Conservation (phyloP, 352 stramenopile genomes). For the Phytophthora pini region DNA sequence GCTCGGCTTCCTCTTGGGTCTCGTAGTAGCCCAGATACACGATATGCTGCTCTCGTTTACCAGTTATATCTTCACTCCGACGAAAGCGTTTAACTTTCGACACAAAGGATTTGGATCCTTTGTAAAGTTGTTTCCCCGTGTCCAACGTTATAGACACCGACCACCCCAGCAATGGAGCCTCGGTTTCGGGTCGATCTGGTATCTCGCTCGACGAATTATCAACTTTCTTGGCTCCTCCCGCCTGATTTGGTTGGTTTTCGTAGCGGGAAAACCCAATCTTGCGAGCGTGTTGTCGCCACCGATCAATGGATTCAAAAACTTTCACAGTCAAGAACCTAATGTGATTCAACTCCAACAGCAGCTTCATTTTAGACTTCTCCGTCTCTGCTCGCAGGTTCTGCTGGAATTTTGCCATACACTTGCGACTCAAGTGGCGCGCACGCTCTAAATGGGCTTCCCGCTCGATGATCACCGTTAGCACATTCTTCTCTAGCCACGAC, state of each 20-base stretch:
- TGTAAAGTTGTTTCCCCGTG: slow-evolving; percentile 71
- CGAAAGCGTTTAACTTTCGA: slow-evolving; percentile 81
- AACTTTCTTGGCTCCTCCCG: slow-evolving; percentile 5
- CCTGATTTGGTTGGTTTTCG: slow-evolving; percentile 21
- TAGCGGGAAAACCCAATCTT: slow-evolving; percentile 57
- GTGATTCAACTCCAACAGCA: slow-evolving; percentile 58
- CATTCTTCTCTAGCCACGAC: slow-evolving; percentile 69
- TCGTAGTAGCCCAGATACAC: slow-evolving; percentile 78
- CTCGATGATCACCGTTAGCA: slow-evolving; percentile 60
- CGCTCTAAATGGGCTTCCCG: slow-evolving; percentile 64
- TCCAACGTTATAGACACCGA: slow-evolving; percentile 73
- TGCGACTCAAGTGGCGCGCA: slow-evolving; percentile 38
- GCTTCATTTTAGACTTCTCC: slow-evolving; percentile 33
- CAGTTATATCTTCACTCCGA: slow-evolving; percentile 57
- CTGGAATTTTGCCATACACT: slow-evolving; percentile 76
- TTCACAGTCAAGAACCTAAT: slow-evolving; percentile 74
- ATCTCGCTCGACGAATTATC: not conserved
- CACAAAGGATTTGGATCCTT: slow-evolving; percentile 71
- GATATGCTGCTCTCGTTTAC: slow-evolving; percentile 63
- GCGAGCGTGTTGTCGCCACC: slow-evolving; percentile 61
- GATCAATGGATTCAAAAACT: slow-evolving; percentile 71
- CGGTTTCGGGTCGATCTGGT: slow-evolving; percentile 9
- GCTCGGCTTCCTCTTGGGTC: slow-evolving; percentile 71
- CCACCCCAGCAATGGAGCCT: slow-evolving; percentile 56
- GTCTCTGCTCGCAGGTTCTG: slow-evolving; percentile 64